A percentile compares a stretch with the other conserved stretches of the same genome.
Evolutionary conservation across 2,329 filamentous ascomycete species (phyloP).

Genomic region (Nectriaceae sp.): DNA sequence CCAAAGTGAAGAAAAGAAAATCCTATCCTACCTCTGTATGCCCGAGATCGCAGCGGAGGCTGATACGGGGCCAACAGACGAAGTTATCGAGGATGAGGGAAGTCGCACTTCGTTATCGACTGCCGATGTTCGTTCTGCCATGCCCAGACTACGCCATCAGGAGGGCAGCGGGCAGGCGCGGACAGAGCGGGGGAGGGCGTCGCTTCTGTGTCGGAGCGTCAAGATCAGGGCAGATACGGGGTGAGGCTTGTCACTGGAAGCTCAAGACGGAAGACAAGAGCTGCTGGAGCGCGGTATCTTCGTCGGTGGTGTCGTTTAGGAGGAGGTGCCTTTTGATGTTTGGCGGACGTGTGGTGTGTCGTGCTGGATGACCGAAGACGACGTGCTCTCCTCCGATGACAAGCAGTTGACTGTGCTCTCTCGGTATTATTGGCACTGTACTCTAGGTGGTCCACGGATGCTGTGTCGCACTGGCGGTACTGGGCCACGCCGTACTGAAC

Average conservation of each 20-base stretch:
- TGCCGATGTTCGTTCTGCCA: conserved; percentile 64
- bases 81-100: conserved; percentile 42
- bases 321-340: conserved; percentile 18
- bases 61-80: conserved; percentile 20
- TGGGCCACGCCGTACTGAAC: too few species aligned
- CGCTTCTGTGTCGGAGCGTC: conserved; percentile 6
- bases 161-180: conserved; percentile 42
- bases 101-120: conserved; percentile 59
- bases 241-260: not conserved
- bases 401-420: not conserved
- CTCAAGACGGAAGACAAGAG: too few species aligned
- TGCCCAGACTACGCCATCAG: conserved; percentile 66
- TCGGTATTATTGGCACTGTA: not conserved
- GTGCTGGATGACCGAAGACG: conserved; percentile 5
- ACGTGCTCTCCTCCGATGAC: conserved; percentile 4
- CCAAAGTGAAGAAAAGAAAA: conserved; percentile 20
- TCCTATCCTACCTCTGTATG: conserved; percentile 28
- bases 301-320: conserved; percentile 17
- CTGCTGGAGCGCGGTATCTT: too few species aligned
- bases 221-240: not conserved
- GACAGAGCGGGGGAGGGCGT: conserved; percentile 23
- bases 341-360: conserved; percentile 20
- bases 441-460: too few species aligned
- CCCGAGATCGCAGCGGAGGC: conserved; percentile 14
- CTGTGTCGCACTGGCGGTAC: too few species aligned